These are phyloP conservation scores for Sarocladium oryzae DNA, from an alignment of 2,329 filamentous ascomycete genomes.

Conservation along the genomic window DNA sequence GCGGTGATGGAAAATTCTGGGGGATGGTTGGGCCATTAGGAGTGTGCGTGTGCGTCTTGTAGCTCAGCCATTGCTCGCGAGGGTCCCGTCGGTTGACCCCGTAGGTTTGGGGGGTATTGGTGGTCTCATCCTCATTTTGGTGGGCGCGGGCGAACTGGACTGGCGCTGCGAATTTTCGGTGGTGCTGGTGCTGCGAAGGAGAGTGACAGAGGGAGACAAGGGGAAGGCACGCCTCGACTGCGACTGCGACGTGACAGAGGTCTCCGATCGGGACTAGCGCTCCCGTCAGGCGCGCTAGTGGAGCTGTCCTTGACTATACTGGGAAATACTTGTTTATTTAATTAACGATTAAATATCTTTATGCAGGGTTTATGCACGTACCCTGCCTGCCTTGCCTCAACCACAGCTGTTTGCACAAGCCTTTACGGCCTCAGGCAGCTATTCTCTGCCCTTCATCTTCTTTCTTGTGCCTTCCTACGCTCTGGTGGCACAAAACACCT, in stretches of 20 bases:
- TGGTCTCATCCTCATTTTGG: constrained; percentile 15
- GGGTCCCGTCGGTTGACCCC: constrained; percentile 8
- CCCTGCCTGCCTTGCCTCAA: neutral
- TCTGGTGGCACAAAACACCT: neutral
- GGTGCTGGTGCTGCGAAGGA: constrained; percentile 6
- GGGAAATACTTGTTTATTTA: neutral
- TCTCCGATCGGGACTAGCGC: neutral
- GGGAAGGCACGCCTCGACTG: constrained; percentile 7
- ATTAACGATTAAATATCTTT: neutral
- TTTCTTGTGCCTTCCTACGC: neutral
- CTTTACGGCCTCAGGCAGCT: constrained; percentile 4
- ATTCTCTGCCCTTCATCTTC: neutral
- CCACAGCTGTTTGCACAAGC: neutral
- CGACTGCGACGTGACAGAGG: constrained; percentile 3
- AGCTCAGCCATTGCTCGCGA: constrained; percentile 8
- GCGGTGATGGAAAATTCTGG: constrained; percentile 5
- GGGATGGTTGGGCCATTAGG: neutral
- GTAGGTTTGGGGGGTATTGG: constrained; percentile 11
- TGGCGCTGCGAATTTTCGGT: constrained; percentile 8
- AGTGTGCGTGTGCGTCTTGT: constrained; percentile 7
- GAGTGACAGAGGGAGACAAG: constrained; percentile 4
- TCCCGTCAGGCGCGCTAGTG: constrained; percentile 5
- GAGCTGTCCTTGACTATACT: neutral
- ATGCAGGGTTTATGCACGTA: constrained; percentile 5
- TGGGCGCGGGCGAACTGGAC: constrained; percentile 8